These are phyloP conservation scores for Annulohypoxylon maeteangense DNA, from an alignment of 495 filamentous ascomycete species.

Conservation along the genomic window DNA sequence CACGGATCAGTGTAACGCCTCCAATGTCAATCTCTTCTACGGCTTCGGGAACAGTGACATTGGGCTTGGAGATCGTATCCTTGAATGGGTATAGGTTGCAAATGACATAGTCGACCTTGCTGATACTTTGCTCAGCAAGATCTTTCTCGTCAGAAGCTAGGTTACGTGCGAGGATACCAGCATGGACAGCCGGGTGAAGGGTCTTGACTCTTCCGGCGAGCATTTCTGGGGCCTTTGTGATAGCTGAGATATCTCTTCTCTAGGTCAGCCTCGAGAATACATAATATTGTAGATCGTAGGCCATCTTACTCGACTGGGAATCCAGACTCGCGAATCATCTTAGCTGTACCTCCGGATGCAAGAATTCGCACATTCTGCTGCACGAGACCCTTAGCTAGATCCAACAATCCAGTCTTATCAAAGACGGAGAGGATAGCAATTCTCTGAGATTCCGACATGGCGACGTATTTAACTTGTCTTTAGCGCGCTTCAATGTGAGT, in stretches of 20 bases:
- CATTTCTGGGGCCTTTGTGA: constrained; percentile 99
- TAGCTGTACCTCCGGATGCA: constrained; percentile 92
- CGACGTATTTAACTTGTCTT: constrained; percentile 22
- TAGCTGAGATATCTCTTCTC: constrained; percentile 89
- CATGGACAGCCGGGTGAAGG: constrained; percentile 93
- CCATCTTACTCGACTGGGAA: constrained; percentile 86
- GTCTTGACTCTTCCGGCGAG: constrained; percentile 96
- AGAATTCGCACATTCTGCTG: constrained; percentile 91
- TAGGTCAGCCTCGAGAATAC: constrained; percentile 21
- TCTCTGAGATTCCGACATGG: constrained; percentile 53
- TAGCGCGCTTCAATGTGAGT: constrained; percentile 13
- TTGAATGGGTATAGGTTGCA: constrained; percentile 99
- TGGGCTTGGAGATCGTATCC: constrained; percentile 94
- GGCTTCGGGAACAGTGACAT: constrained; percentile 94
- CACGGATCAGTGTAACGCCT: constrained; percentile 94
- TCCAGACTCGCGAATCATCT: constrained; percentile 93
- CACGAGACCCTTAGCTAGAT: constrained; percentile 93
- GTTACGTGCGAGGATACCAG: constrained; percentile 90
- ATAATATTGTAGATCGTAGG: constrained; percentile 2
- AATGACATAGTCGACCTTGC: constrained; percentile 97
- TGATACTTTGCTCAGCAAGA: constrained; percentile 94
- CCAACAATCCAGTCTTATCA: constrained; percentile 96
- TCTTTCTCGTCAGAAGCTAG: constrained; percentile 95
- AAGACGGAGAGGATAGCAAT: constrained; percentile 97
- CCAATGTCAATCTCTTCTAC: constrained; percentile 99